Evolutionary conservation across 257 asterid species (phyloP), one percentile per base, ranked within the genome.

Genomic region (Cinchona pubescens): DNA sequence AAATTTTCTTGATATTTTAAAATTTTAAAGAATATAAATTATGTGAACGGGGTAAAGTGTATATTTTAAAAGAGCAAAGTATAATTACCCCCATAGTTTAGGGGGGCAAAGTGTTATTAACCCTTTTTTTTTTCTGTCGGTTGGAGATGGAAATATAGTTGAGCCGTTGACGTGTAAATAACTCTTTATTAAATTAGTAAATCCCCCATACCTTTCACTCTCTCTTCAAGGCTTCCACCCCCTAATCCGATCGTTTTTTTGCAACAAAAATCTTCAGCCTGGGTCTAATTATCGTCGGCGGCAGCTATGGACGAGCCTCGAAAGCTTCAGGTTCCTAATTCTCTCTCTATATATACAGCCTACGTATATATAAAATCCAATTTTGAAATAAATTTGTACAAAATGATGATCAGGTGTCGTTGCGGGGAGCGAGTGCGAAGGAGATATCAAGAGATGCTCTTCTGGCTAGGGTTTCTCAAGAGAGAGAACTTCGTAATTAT

Each of bases 371-470:
- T 5, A 40, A 35, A 58, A 38, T 38, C 61, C 55, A 49, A 35
- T 67, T 37, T 30, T 71, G 66, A 37, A 63, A 27, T 15, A 75
- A 38, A 79, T 69, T 11, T 35, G 35, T 70, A 76, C n/a, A 70
- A 65, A 49, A 71, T 73, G 3, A 48, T 51, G 79, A 82, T 80
- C 83, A 93, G 98, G 97, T 93, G 10, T 93, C 98, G 63, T 81
- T 93, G 69, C 97, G 98, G 43, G 98, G 98, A 75, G 92, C 97
- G 21, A 93, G 98, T 83, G 92, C 88, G 43, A 90, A 86, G 87
- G 98, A 91, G 78, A 86, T 93, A 29, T 88, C 97, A 55, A 79
- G 97, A 74, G 96, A 90, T 73, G 97, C 88, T 49, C 95, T 94
- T 58, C 82, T 94, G 69, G 89, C 88, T 81, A 89, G 80, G 85